phyloP scores from a whole-genome alignment of 176 grass and related monocot species.

The Puccinellia tenuiflora region DNA sequence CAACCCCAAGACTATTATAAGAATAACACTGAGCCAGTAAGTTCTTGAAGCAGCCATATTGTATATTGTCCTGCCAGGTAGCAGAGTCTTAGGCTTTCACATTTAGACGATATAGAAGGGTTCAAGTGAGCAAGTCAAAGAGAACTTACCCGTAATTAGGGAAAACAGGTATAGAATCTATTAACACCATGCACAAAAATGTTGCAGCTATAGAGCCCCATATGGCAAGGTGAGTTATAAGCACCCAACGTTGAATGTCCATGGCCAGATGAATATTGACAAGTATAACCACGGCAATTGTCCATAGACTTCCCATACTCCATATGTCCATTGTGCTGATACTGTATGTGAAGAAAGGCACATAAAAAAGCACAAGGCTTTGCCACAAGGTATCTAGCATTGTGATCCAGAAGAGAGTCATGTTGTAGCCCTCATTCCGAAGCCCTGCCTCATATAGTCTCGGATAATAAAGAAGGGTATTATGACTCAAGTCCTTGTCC shows the following conservation, averaged over 20 bases:
- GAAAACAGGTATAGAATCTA: slow-evolving; percentile 93
- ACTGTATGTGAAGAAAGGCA: slow-evolving; percentile 85
- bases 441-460: slow-evolving; percentile 91
- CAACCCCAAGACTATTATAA: slow-evolving; percentile 89
- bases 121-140: neutral
- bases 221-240: slow-evolving; percentile 87
- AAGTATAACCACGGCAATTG: slow-evolving; percentile 86
- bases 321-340: slow-evolving; percentile 96
- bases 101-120: neutral
- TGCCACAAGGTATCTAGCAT: slow-evolving; percentile 99
- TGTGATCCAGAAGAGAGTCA: slow-evolving; percentile 97
- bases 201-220: slow-evolving; percentile 97
- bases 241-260: slow-evolving; percentile 88
- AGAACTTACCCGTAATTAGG: slow-evolving; percentile 90
- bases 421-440: slow-evolving; percentile 90
- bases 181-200: slow-evolving; percentile 96
- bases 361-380: slow-evolving; percentile 98
- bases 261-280: slow-evolving; percentile 99
- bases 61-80: slow-evolving; percentile 93
- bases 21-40: slow-evolving; percentile 90
- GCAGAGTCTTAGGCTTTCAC: slow-evolving; percentile 22
- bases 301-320: slow-evolving; percentile 99
- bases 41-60: slow-evolving; percentile 66
- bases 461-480: slow-evolving; percentile 87
- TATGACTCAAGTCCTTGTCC: slow-evolving; percentile 95